These are phyloP conservation scores for Crithidia expoeki DNA, from an alignment of 208 protist species.

Conservation along the genomic window DNA sequence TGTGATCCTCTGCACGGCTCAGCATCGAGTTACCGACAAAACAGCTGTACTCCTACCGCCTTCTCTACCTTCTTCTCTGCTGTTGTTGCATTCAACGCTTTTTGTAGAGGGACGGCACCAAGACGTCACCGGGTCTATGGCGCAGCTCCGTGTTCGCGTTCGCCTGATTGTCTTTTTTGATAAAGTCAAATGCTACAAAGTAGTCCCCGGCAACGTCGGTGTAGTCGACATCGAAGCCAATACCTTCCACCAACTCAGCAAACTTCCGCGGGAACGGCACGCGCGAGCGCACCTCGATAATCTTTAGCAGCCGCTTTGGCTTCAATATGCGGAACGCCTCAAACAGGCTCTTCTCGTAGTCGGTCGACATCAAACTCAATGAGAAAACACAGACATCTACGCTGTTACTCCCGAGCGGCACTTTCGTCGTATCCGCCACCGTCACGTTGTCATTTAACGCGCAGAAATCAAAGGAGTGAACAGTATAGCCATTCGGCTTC, in stretches of 20 bases:
- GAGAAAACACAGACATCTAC: slow-evolving; percentile 95
- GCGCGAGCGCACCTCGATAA: slow-evolving; percentile 94
- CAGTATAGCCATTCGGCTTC: slow-evolving; percentile 79
- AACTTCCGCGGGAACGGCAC: slow-evolving; percentile 81
- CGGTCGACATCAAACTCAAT: slow-evolving; percentile 96
- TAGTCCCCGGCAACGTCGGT: slow-evolving; percentile 90
- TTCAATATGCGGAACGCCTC: slow-evolving; percentile 94
- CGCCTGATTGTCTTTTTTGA: slow-evolving; percentile 68
- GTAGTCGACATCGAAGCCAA: slow-evolving; percentile 87
- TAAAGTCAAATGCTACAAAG: slow-evolving; percentile 93
- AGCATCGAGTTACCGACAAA: no score
- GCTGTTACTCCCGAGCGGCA: slow-evolving; percentile 77
- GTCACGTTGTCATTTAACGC: slow-evolving; percentile 75
- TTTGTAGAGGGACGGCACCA: slow-evolving; percentile 95
- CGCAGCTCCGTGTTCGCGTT: slow-evolving; percentile 48
- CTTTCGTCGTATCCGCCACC: slow-evolving; percentile 88
- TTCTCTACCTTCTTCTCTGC: no score
- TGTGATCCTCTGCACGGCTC: no score
- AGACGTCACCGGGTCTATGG: slow-evolving; percentile 66
- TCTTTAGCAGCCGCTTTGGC: slow-evolving; percentile 86
- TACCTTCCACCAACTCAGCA: slow-evolving; percentile 75
- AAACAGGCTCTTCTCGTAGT: slow-evolving; percentile 91
- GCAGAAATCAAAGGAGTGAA: slow-evolving; percentile 96
- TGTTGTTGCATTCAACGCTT: slow-evolving; percentile 67
- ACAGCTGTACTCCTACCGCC: no score